These are phyloP conservation scores for Sequoiadendron giganteum DNA, from an alignment of 75 land plant species.

Conservation along the genomic window DNA sequence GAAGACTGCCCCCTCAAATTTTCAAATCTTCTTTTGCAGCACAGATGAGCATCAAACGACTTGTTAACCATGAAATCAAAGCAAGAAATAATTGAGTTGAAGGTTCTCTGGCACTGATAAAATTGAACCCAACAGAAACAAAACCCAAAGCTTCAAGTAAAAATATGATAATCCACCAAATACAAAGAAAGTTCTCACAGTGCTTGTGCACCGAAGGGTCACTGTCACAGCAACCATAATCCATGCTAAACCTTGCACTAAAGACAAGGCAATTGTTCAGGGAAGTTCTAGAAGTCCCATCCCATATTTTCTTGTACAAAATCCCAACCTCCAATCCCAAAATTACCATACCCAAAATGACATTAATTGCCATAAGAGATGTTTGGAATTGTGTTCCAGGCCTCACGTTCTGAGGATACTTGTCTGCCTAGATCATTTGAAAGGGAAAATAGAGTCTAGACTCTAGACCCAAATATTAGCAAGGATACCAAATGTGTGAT, in stretches of 20 bases:
- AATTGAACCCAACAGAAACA: too few species aligned
- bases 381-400: constrained; percentile 8
- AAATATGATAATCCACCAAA: constrained; percentile 10
- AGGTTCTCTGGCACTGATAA: too few species aligned
- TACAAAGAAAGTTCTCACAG: not conserved
- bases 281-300: not conserved
- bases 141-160: constrained; percentile 5
- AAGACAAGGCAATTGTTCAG: constrained; percentile 14
- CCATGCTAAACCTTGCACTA: too few species aligned
- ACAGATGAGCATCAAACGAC: too few species aligned
- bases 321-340: too few species aligned
- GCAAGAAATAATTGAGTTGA: too few species aligned
- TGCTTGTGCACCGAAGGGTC: not conserved
- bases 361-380: not conserved
- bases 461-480: not conserved
- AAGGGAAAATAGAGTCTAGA: too few species aligned
- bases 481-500: not conserved
- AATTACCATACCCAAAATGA: too few species aligned
- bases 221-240: not conserved
- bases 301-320: too few species aligned
- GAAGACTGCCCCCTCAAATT: too few species aligned
- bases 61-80: too few species aligned
- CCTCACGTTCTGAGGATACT: not conserved
- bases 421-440: not conserved
- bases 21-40: too few species aligned